Evolutionary conservation across 2,329 filamentous ascomycete genomes (phyloP), one percentile per base, ranked within the genome.

Genomic region (Chaetomium sp.): DNA sequence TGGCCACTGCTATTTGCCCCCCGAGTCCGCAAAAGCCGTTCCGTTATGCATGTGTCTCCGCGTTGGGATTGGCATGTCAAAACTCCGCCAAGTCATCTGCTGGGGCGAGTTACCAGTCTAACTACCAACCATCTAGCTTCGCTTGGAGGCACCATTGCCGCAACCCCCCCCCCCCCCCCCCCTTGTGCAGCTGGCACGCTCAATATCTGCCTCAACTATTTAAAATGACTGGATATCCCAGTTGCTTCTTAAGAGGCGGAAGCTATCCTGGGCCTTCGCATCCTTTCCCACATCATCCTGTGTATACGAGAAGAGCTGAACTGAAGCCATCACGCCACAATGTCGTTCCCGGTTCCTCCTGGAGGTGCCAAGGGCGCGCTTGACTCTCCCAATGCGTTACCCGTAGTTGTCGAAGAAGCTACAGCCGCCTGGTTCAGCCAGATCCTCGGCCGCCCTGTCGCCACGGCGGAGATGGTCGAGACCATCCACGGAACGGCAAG

Each of bases 361-460:
- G 21, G 47, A 3, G 59, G 64, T 23, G 54, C 57, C 42, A 58
- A 45, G 31, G 66, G 64, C 23, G 60, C 60, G 31, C 68, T 70
- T 54, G 55, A 70, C 62, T 67, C 63, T 29, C 33, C 62, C 60
- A 66, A 67, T 35, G 31, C 66, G 9, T 66, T 71, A 10, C 71
- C 71, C 16, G 42, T 67, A 12, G 53, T 54, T 1, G 64, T 67
- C 56, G 69, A 70, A 35, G 65, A 69, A 1, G 64, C 70, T 23
- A 71, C 70, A 31, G 23, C 69, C 8, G 65, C 38, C 12, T 72
- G 70, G 70, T 66, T 72, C 25, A 67, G 62, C 60, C 65, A 67
- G 23, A 66, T 71, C 29, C 66, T 72, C n/a, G 66, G 65, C 16
- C 54, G 51, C 9, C 60, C 53, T n/a, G 63, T 72, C 59, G 29